Base-by-base conservation (phyloP, 192 early-diverging fungal genomes). In the Backusella australiensis region DNA sequence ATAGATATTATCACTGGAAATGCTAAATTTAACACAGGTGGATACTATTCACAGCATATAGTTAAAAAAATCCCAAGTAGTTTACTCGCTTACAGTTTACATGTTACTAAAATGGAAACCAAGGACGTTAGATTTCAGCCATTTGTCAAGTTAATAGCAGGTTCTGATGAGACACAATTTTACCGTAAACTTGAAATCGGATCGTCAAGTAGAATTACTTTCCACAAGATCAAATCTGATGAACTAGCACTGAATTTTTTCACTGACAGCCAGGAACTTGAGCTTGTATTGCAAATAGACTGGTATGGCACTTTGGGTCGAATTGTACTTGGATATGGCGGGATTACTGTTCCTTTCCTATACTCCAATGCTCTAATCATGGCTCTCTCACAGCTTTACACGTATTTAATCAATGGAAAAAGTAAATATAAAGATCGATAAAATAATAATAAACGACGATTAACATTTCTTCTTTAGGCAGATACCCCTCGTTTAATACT, bases 251-350 rank as follows among this genome's bases (percentile, higher is more conserved):
- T 86, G 3, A 71, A 72, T 26, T 85, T 84, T 46, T 86, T 83
- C 78, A 82, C 73, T 35, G 86, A 87, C 53, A 83, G 65, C 12
- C 75, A 74, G 14, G 68, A 81, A 1, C n/a, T 87, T 49, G 72
- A 84, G 11, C 17, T 93, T 0, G 59, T 75, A 6, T 74, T 93
- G 53, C 52, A 72, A 2, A 78, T 93, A 8, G 89, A 93, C 79
- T 86, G 83, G 81, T 93, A 92, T 75, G 89, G 89, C 44, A 91
- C 89, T 72, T 74, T 93, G 41, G 91, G 89, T 36, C 86, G 88
- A 53, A 77, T 89, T 44, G 80, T 92, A 14, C 91, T 92, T 75
- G 87, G 93, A 23, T 90, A 91, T 53, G 88, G 91, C 42, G 90
- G 89, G 72, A 86, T 39, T 32, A 75, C 41, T 9, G 6, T 68